Evolutionary conservation across 306 rosid species (phyloP), one percentile per base, ranked within the genome.

Genomic region (Citrullus colocynthis): DNA sequence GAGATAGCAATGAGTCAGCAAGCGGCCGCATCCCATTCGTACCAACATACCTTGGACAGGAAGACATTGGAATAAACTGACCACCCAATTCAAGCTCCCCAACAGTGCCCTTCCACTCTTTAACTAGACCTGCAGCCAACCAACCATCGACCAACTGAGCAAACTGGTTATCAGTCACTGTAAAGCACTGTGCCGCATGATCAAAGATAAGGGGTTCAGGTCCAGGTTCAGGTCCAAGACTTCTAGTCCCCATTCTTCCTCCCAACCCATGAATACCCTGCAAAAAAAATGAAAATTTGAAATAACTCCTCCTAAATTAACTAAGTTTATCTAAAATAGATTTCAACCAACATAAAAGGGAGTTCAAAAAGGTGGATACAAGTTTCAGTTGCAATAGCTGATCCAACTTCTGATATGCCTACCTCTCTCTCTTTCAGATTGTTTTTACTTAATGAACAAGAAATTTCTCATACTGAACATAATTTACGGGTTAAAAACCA

Each of bases 151-250:
- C 91, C 77, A 89, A 12, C 79, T 87, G 89, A 60, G 87, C 84
- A 69, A 92, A 92, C 69, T 82, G 84, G 69, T 87, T 79, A 84
- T 92, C 89, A 24, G 78, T 88, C 9, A 83, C 97, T 0, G 98
- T 90, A 74, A 92, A 92, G 85, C 92, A 94, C 81, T 94, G 97
- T 79, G 97, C 98, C 5, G 98, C 98, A 28, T 94, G 97, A 73
- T 94, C 96, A 75, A 94, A 94, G 61, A 86, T 63, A 55, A 92
- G 82, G 4, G 91, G 83, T 69, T 83, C 82, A 77, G 91, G 89
- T 74, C 90, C 91, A 59, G 91, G 83, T 69, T 83, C 82, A 77
- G 91, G 89, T 74, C 90, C 91, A 59, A 89, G 71, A 70, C 87
- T 79, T 78, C 98, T 85, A 63, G 98, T 92, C 77, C 95, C 98